Evolutionary conservation across 345 rosid genomes (phyloP).

Genomic region (Eucalyptus virginea): DNA sequence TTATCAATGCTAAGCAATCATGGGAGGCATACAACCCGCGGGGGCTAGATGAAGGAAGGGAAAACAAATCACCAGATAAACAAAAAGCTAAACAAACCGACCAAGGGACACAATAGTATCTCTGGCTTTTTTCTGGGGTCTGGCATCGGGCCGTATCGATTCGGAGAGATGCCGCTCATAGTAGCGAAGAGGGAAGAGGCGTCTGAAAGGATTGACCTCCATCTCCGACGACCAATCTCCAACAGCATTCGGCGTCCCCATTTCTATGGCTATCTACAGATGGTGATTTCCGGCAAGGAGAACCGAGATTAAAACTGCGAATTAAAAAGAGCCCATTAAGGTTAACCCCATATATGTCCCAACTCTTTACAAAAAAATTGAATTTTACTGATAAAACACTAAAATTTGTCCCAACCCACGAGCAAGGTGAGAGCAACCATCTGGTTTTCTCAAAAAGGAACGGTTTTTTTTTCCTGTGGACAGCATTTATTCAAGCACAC

Average conservation of each 20-base stretch:
- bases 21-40: background rate
- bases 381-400: background rate
- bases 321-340: too few relatives aligned
- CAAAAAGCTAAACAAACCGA: background rate
- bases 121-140: conserved; percentile 46
- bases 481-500: background rate
- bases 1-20: background rate
- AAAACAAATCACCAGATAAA: background rate
- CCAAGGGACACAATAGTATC: conserved; percentile 76
- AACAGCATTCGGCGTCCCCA: conserved; percentile 39
- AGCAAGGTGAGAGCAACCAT: background rate
- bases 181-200: conserved; percentile 74
- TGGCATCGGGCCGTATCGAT: conserved; percentile 75
- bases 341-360: background rate
- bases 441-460: background rate
- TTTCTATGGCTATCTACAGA: background rate
- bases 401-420: background rate
- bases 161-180: conserved; percentile 68
- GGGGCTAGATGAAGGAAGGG: background rate
- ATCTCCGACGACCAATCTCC: conserved; percentile 26
- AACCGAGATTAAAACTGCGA: too few relatives aligned
- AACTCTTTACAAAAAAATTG: background rate
- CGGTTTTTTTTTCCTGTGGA: background rate
- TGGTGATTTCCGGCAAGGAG: too few relatives aligned
- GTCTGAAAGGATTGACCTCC: conserved; percentile 54